Evolutionary conservation across 1,139 yeast genomes (phyloP), one percentile per base, ranked within the genome.

Genomic region (Starmera stellimalicola): DNA sequence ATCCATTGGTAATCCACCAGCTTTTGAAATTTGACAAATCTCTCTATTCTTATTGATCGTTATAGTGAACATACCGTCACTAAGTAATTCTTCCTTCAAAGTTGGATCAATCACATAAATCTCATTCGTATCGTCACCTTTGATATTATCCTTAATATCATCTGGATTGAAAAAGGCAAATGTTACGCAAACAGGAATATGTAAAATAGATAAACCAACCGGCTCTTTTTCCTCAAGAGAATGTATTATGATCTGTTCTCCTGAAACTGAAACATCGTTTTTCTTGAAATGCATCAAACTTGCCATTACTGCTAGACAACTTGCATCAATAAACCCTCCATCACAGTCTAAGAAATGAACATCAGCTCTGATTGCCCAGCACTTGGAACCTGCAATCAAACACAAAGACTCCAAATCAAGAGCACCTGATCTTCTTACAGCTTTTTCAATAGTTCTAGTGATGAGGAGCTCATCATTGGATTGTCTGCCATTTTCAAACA

Each of bases 341-440:
- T 91, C 98, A 50, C 75, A 84, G 51, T 87, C 80, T 41, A 91
- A 61, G 45, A 82, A 83, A 52, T 87, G 94, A 24, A 91, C 75
- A 52, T 88, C 97, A 0, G 94, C 96, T 36, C 93, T 68, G 14
- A 91, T 65, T 38, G 76, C 68, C 98, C 98, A 91, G 49, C 94
- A 88, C 45, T 84, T 78, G 38, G 77, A 72, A 2, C 97, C 97
- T 0, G 96, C 95, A 18, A 83, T 73, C 32, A 91, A 84, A 61
- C 97, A 88, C 34, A 91, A 62, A 38, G 85, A 76, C 53, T 91
- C 98, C 32, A 88, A 68, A 57, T 91, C 98, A 31, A 91, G 63
- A 0, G 97, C 94, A 43, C 82, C 82, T 1, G 95, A 82, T 49
- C 96, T 67, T 47, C 94, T 68, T 34, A 91, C 80, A 1, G 96